phyloP scores from a whole-genome alignment of 441 rosid species.

The Bocquillonia castaneifolia region DNA sequence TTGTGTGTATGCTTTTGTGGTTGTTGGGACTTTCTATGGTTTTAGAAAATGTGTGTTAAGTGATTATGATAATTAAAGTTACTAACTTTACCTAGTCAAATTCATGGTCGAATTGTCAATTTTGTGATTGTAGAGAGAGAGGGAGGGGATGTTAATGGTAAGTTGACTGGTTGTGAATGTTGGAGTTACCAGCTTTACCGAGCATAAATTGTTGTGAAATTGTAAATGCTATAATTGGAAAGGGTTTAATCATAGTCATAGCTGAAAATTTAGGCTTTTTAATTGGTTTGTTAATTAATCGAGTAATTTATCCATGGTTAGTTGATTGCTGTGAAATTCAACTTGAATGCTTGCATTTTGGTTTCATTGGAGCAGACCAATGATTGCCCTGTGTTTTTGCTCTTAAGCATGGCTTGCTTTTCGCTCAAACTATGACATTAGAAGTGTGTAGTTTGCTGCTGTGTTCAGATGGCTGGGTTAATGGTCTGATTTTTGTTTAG shows the following conservation, averaged over 20 bases:
- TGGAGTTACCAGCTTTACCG: too few species aligned
- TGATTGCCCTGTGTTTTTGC: neutral
- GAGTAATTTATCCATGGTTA: too few species aligned
- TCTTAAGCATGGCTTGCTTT: neutral
- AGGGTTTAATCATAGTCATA: too few species aligned
- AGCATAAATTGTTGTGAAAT: neutral
- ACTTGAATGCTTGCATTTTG: too few species aligned
- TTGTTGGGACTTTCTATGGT: too few species aligned
- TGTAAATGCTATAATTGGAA: neutral
- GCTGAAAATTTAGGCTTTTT: too few species aligned
- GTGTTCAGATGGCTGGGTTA: neutral
- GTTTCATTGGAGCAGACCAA: too few species aligned
- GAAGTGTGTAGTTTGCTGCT: neutral
- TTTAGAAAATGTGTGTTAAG: neutral
- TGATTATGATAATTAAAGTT: neutral
- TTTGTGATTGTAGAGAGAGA: neutral
- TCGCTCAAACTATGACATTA: neutral
- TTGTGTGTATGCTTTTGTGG: neutral
- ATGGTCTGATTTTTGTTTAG: neutral
- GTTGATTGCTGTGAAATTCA: too few species aligned
- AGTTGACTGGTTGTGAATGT: too few species aligned
- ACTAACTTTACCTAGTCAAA: neutral
- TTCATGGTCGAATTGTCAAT: neutral
- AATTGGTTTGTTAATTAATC: too few species aligned
- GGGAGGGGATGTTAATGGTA: neutral